Conservation (phyloP, 1,139 yeast species). For the Sporopachydermia cereana region DNA sequence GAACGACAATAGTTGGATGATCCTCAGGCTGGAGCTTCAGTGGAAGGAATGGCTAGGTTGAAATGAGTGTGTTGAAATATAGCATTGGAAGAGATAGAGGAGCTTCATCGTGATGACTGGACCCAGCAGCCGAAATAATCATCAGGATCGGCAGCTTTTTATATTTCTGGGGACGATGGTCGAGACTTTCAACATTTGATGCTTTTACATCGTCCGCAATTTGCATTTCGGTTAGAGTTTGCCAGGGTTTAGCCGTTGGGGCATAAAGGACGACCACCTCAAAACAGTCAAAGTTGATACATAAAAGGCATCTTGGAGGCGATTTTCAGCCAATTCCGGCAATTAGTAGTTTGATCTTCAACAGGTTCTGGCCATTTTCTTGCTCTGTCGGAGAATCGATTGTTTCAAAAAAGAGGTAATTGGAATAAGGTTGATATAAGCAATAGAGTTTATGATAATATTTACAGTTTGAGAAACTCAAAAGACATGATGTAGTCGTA, state of each 20-base stretch:
- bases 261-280: background rate
- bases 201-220: background rate
- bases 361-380: background rate
- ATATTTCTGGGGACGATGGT: too few relatives aligned
- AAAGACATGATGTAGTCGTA: too few relatives aligned
- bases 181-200: too few relatives aligned
- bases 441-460: background rate
- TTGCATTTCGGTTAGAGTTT: background rate
- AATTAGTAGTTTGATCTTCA: background rate
- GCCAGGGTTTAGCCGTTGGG: background rate
- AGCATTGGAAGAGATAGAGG: background rate
- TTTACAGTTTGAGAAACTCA: background rate
- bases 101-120: too few relatives aligned
- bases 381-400: background rate
- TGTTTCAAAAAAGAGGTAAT: background rate
- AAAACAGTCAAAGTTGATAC: background rate
- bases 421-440: background rate
- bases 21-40: background rate
- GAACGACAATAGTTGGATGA: background rate
- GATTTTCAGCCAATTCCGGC: background rate
- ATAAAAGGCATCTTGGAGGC: too few relatives aligned
- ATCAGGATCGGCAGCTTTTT: too few relatives aligned
- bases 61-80: background rate
- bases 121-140: too few relatives aligned
- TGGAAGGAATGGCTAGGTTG: background rate